Evolutionary conservation across 768 basidiomycete species (phyloP).

Genomic region (Leccinum barrowsii): DNA sequence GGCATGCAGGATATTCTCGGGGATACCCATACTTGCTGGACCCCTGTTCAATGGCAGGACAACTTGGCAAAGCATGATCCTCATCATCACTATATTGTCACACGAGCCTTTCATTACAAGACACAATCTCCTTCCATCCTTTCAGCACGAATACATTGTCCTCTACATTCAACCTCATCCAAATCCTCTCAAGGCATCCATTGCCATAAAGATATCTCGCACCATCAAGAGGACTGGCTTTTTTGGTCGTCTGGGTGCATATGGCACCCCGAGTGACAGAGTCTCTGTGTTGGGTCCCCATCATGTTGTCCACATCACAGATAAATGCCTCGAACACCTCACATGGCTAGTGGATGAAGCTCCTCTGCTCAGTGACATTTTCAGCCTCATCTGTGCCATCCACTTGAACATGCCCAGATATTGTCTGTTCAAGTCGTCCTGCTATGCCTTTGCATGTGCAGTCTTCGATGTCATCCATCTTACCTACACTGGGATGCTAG

Average conservation of each 20-base stretch:
- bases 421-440: background rate
- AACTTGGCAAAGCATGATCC: background rate
- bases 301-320: background rate
- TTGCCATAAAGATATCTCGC: background rate
- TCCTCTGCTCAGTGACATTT: background rate
- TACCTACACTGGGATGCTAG: background rate
- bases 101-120: background rate
- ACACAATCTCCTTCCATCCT: background rate
- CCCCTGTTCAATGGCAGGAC: background rate
- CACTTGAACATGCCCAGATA: background rate
- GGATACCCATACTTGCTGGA: background rate
- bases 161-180: background rate
- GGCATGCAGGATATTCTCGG: background rate
- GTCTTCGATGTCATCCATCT: background rate
- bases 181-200: background rate
- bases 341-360: background rate
- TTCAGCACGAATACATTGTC: background rate
- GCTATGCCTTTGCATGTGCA: background rate
- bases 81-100: background rate
- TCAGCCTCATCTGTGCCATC: background rate
- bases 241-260: background rate
- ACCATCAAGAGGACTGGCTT: background rate
- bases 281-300: background rate
- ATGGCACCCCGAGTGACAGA: background rate
- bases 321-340: background rate